Evolutionary conservation across 768 basidiomycete species (phyloP), one percentile per base, ranked within the genome.

Genomic region (Fomitopsis pulvina): DNA sequence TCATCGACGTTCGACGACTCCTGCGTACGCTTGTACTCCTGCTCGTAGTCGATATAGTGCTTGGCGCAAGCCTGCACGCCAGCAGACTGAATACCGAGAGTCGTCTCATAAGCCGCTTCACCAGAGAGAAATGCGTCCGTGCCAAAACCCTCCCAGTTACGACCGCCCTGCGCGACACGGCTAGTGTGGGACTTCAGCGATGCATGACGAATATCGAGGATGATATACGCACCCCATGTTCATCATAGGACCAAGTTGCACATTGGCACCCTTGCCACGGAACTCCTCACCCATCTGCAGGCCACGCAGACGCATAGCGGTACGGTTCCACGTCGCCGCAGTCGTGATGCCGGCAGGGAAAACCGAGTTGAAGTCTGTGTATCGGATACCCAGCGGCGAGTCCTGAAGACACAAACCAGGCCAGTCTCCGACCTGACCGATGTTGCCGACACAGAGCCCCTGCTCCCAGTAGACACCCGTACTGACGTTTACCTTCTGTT

Each of bases 141-240:
- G 26, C 92, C 92, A 51, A 92, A 93, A n/a, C 90, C 91, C 72
- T 95, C 93, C 89, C 91, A 95, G 66, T 93, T 92, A 25, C 93
- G 74, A 16, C 93, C 93, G 6, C 86, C 90, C 55, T 79, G 73
- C 2, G 87, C 82, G 18, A 84, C 67, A 16, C 88, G 79, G 1
- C 82, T 59, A 41, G 18, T 41, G 11, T 20, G 41, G 9, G n/a
- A 34, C 18, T 10, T 29, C n/a, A 27, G 10, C 20, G 16, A 14
- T 12, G 38, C 6, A 47, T 8, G 18, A 28, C 4, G 6, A 26
- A 12, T 6, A 24, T 4, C 12, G 30, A 26, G 20, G 10, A 37
- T 12, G 46, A 37, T 26, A 41, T n/a, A 48, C 50, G 25, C 30
- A 24, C 2, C 85, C 87, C 71, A 94, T 78, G 63, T 93, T 92